Evolutionary conservation across 345 rosid genomes (phyloP), one percentile per base, ranked within the genome.

Genomic region (Citrus cavaleriei): DNA sequence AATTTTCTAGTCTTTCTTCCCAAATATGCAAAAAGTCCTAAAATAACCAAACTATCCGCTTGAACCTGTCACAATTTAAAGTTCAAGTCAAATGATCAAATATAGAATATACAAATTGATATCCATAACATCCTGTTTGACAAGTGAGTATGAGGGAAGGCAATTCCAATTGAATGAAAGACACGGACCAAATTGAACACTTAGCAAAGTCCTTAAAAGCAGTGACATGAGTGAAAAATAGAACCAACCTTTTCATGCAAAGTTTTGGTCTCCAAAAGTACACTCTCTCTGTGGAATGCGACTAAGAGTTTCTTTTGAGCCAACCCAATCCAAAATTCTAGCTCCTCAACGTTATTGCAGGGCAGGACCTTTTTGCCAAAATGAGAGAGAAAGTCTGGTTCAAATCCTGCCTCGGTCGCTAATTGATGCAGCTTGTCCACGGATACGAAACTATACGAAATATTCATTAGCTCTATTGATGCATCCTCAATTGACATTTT

Each of bases 251-350:
- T 86, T 76, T 76, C 83, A 70, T 68, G 77, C 54, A 72, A 74
- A 61, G 7, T 49, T 40, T 75, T 64, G 74, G 73, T 77, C 76
- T 72, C 74, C 2, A 57, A 68, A 70, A 83, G 72, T 30, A 79
- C 62, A 42, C 76, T 79, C 82, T 89, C 91, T 61, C 79, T 86
- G 25, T 73, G 71, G 80, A 91, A 84, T 76, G 90, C 91, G 25
- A 75, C 77, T 24, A 87, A 85, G 10, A 91, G 92, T 80, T 86
- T 91, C 75, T 80, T 78, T 70, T 83, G 92, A 78, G 95, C 92
- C 79, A 91, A 80, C 28, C 95, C 93, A 55, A 90, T 89, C 93
- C 92, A 91, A 74, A 91, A 90, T 78, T 91, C 93, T 62, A 90
- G 82, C 73, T 91, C 93, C 64, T 90, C 93, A 38, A 66, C 70